These are phyloP conservation scores for Endocarpon pusillum DNA, from an alignment of 495 filamentous ascomycete species.

Conservation along the genomic window DNA sequence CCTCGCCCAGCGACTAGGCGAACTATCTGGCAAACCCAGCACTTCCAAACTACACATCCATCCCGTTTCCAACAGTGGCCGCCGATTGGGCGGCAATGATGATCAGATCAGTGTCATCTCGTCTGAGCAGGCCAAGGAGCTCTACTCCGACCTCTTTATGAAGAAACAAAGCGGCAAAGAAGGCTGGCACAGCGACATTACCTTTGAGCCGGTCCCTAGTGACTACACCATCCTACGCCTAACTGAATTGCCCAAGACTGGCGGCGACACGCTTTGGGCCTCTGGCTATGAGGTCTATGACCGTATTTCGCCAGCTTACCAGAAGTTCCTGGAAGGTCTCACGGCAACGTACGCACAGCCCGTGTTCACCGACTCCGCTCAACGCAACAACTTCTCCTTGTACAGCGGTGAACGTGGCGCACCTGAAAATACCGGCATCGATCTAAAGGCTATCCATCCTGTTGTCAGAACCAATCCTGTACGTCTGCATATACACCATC, in stretches of 20 bases:
- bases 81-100: slow-evolving; percentile 42
- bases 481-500: slow-evolving; percentile 20
- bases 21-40: slow-evolving; percentile 45
- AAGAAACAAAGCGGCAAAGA: slow-evolving; percentile 12
- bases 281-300: slow-evolving; percentile 68
- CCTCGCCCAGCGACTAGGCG: slow-evolving; percentile 45
- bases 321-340: slow-evolving; percentile 48
- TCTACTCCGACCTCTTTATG: slow-evolving; percentile 26
- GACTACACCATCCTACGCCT: slow-evolving; percentile 53
- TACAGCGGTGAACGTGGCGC: slow-evolving; percentile 40
- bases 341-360: slow-evolving; percentile 50
- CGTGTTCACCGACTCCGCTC: slow-evolving; percentile 38
- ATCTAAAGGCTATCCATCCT: slow-evolving; percentile 47
- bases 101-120: slow-evolving; percentile 62
- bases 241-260: slow-evolving; percentile 45
- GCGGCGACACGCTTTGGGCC: slow-evolving; percentile 62
- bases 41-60: slow-evolving; percentile 59
- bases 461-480: slow-evolving; percentile 68
- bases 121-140: slow-evolving; percentile 35
- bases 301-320: slow-evolving; percentile 46
- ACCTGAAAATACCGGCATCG: slow-evolving; percentile 48
- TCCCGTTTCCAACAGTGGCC: slow-evolving; percentile 43
- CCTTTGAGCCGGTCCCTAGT: slow-evolving; percentile 50
- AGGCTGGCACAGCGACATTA: slow-evolving; percentile 55
- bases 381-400: slow-evolving; percentile 36